These are phyloP conservation scores for Inga laurina DNA, from an alignment of 306 rosid species.

Conservation along the genomic window DNA sequence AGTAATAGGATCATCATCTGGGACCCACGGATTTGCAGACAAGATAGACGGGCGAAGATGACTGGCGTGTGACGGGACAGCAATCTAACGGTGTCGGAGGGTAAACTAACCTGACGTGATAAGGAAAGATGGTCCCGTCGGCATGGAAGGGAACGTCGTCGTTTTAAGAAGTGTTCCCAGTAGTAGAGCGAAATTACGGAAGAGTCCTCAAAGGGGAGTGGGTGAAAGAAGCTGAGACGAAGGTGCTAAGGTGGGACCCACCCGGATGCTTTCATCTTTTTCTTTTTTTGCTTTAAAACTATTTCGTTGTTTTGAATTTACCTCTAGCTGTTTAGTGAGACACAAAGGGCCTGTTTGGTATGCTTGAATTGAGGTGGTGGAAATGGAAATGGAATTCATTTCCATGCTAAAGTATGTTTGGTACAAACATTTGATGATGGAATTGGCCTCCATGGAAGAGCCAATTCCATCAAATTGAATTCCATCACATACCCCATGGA, in stretches of 20 bases:
- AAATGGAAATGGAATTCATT: too few species aligned
- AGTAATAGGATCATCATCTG: neutral
- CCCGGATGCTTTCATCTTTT: neutral
- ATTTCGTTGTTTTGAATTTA: neutral
- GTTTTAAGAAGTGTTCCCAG: slow-evolving; percentile 7
- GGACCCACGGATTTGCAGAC: neutral
- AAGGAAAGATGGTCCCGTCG: slow-evolving; percentile 33
- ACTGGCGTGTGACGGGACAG: slow-evolving; percentile 15
- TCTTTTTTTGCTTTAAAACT: neutral
- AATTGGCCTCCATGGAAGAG: too few species aligned
- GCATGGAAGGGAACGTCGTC: slow-evolving; percentile 43
- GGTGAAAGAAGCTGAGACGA: slow-evolving; percentile 5
- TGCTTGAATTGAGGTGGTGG: too few species aligned
- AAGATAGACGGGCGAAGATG: slow-evolving; percentile 1
- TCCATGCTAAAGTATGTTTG: too few species aligned
- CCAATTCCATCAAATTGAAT: too few species aligned
- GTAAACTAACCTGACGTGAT: slow-evolving; percentile 16
- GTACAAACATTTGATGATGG: too few species aligned
- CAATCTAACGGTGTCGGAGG: slow-evolving; percentile 28
- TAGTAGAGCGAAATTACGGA: slow-evolving; percentile 21
- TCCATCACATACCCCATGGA: too few species aligned
- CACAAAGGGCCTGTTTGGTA: too few species aligned
- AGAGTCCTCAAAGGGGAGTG: slow-evolving; percentile 9
- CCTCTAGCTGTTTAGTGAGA: neutral
- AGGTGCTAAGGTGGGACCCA: neutral